Percentiles rank a stretch among this genome's conserved stretches.
Conservation (phyloP, 805 yeast species). For the Nakazawaea peltata region DNA sequence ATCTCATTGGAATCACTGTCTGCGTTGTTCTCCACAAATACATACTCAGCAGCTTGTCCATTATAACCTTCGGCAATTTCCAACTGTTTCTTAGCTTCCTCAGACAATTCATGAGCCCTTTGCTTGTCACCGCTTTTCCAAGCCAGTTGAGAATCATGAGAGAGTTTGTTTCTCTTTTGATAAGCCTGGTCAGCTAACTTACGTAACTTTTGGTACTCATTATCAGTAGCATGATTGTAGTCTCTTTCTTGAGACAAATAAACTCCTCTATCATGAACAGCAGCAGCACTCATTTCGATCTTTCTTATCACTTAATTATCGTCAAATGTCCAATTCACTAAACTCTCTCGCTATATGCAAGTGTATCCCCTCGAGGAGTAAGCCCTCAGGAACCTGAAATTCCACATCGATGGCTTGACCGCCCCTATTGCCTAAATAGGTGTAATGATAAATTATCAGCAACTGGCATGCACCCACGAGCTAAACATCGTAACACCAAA, state of each 20-base stretch:
- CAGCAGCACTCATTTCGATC: constrained; percentile 16
- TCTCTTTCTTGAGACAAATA: constrained; percentile 31
- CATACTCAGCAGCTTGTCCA: constrained; percentile 81
- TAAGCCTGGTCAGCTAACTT: constrained; percentile 61
- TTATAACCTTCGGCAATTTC: constrained; percentile 62
- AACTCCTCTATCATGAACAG: constrained; percentile 18
- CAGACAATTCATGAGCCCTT: constrained; percentile 66
- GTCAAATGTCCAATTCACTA: neutral
- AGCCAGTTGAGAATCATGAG: constrained; percentile 69
- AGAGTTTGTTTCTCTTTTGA: constrained; percentile 43
- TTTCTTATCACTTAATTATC: too few relatives aligned
- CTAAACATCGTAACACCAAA: constrained; percentile 7
- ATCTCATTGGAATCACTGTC: constrained; percentile 84
- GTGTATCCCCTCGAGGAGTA: neutral
- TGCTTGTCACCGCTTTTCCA: constrained; percentile 67
- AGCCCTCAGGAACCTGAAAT: neutral
- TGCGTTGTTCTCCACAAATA: constrained; percentile 78
- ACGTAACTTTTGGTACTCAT: constrained; percentile 55
- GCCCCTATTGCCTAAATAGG: neutral
- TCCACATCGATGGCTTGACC: too few relatives aligned
- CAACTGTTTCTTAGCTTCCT: constrained; percentile 53
- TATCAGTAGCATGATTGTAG: constrained; percentile 68
- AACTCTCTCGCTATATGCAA: neutral
- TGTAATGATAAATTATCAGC: neutral
- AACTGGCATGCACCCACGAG: too few relatives aligned